Percentiles rank a stretch among this genome's conserved stretches.
These are phyloP conservation scores for Salvia splendens DNA, from an alignment of 257 asterid genomes.

Conservation along the genomic window DNA sequence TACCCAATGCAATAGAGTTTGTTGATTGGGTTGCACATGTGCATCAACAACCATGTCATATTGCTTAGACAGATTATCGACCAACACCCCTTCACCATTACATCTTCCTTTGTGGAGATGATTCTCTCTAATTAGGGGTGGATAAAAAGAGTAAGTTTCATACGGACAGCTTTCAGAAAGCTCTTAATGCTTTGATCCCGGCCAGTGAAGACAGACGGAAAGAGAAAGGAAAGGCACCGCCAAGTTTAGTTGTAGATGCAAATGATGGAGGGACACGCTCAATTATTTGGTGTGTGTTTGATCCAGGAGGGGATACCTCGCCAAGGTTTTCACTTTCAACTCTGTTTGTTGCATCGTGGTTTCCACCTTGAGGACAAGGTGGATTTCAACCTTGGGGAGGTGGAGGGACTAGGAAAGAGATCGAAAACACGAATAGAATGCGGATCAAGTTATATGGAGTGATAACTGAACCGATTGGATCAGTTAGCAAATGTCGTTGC, in stretches of 20 bases:
- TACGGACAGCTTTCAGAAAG: conserved; percentile 96
- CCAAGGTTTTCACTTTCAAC: no score
- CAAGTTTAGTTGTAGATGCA: conserved; percentile 62
- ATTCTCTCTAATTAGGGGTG: conserved; percentile 86
- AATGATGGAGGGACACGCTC: no score
- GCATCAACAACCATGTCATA: conserved; percentile 96
- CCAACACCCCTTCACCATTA: conserved; percentile 99
- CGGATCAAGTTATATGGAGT: no score
- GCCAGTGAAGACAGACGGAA: conserved; percentile 57
- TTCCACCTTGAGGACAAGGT: no score
- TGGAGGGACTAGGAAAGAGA: no score
- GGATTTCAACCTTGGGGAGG: no score
- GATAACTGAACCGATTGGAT: no score
- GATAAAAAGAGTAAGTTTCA: conserved; percentile 95
- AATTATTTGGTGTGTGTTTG: no score
- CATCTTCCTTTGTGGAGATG: conserved; percentile 90
- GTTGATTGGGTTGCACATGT: conserved; percentile 99
- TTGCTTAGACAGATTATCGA: conserved; percentile 92
- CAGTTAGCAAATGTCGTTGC: no score
- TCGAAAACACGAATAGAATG: no score
- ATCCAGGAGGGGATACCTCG: no score
- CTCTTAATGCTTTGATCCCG: conserved; percentile 77
- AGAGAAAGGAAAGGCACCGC: conserved; percentile 76
- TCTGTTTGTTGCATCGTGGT: no score
- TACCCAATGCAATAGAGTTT: conserved; percentile 94